Evolutionary conservation across 2,329 filamentous ascomycete species (phyloP), one percentile per base, ranked within the genome.

Genomic region (Botrytis fragariae): DNA sequence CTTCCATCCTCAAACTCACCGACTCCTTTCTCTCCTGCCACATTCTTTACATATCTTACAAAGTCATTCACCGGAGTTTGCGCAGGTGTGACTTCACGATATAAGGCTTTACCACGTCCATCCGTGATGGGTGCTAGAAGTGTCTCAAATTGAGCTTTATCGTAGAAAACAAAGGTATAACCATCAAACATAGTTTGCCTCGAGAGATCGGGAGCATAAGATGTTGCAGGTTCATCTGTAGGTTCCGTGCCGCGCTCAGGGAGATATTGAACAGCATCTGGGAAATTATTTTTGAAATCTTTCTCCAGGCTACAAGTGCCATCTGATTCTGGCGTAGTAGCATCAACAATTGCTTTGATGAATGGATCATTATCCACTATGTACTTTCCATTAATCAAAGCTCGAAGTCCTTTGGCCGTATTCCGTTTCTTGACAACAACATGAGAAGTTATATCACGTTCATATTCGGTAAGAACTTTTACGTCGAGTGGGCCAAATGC

Each of bases 371-470:
- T 86, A 5, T 79, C 72, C 18, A 98, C 94, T 60, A 98, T 91
- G 77, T 90, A 89, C 81, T 88, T 92, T 22, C 89, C 94, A 78
- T 94, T 92, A 54, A 98, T 91, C 16, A 99, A 85, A 2, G 93
- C 95, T 80, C 97, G 94, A 3, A 99, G 85, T 0, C 93, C 93
- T 77, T 94, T 94, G 0, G 95, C 88, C 0, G 94, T 95, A 81
- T 98, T 99, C 65, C 96, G 88, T 83, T 97, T 98, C 81, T 90
- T 93, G 12, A 93, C 91, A 48, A 98, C 90, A 18, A 97, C 92
- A 82, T 98, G 95, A 0, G 95, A 97, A 0, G 95, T 98, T 42
- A 87, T 84, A 25, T 84, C 86, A 39, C 87, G 84, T 37, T 92
- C 84, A 81, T 94, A 98, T 6, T 94, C 91, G 61, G 88, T 86